Percentiles rank a stretch among this genome's conserved stretches.
These are phyloP conservation scores for Trichoderma atrobrunneum DNA, from an alignment of 2,329 filamentous ascomycete species.

Conservation along the genomic window DNA sequence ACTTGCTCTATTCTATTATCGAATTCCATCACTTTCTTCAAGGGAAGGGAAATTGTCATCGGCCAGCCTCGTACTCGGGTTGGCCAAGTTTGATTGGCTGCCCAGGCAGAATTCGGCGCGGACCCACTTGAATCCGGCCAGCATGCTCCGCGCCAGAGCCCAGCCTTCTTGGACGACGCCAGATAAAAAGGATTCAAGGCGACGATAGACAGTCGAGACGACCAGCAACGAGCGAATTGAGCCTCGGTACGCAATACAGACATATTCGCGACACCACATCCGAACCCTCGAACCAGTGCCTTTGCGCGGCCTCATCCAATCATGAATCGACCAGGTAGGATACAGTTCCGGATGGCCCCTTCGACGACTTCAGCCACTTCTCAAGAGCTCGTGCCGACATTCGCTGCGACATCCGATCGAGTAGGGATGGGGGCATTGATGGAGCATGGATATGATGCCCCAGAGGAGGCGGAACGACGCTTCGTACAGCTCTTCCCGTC, in stretches of 20 bases:
- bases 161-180: slow-evolving; percentile 28
- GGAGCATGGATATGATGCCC: background rate
- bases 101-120: slow-evolving; percentile 31
- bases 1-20: background rate
- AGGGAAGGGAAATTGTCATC: background rate
- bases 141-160: slow-evolving; percentile 27
- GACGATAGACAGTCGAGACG: slow-evolving; percentile 8
- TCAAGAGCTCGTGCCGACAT: background rate
- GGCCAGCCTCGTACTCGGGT: slow-evolving; percentile 11
- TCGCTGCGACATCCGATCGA: background rate
- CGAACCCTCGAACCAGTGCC: slow-evolving; percentile 18
- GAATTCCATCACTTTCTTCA: background rate
- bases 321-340: slow-evolving; percentile 62
- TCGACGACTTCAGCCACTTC: slow-evolving; percentile 10
- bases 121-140: slow-evolving; percentile 41
- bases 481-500: background rate
- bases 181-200: slow-evolving; percentile 8
- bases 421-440: background rate
- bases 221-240: slow-evolving; percentile 20
- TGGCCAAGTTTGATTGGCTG: slow-evolving; percentile 29
- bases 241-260: slow-evolving; percentile 21
- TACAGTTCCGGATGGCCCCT: slow-evolving; percentile 5
- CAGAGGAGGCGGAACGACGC: background rate
- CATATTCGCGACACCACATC: slow-evolving; percentile 21
- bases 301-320: slow-evolving; percentile 33